Evolutionary conservation across 805 yeast species (phyloP).

Genomic region (Starmerella tilneyi): DNA sequence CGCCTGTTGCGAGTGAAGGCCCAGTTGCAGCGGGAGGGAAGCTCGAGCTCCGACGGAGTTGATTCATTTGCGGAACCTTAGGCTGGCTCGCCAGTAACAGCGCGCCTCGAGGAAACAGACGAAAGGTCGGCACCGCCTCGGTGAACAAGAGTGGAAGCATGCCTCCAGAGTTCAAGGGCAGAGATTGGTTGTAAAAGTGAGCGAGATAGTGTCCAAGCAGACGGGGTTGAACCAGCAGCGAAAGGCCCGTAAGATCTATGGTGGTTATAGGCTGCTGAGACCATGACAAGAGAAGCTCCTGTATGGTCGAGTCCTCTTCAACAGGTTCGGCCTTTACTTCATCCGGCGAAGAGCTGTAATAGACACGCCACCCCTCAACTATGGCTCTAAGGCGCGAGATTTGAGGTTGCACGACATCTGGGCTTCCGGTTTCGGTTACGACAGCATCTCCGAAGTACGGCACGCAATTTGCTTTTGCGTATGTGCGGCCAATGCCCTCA

Average conservation of each 20-base stretch:
- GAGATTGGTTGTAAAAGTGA: slow-evolving; percentile 39
- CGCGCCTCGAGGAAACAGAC: slow-evolving; percentile 42
- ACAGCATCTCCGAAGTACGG: slow-evolving; percentile 86
- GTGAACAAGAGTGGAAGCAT: slow-evolving; percentile 58
- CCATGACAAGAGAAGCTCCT: slow-evolving; percentile 38
- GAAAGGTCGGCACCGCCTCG: slow-evolving; percentile 44
- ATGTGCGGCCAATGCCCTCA: slow-evolving; percentile 69
- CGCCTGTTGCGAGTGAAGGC: slow-evolving; percentile 36
- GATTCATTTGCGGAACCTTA: slow-evolving; percentile 5
- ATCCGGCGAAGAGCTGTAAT: slow-evolving; percentile 42
- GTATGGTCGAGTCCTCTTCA: slow-evolving; percentile 13
- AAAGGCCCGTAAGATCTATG: slow-evolving; percentile 27
- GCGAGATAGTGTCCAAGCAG: slow-evolving; percentile 38
- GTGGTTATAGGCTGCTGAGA: slow-evolving; percentile 25
- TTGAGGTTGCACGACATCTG: slow-evolving; percentile 3
- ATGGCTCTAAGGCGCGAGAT: slow-evolving; percentile 59
- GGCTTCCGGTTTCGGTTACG: slow-evolving; percentile 32
- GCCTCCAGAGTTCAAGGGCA: slow-evolving; percentile 52
- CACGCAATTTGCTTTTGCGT: slow-evolving; percentile 65
- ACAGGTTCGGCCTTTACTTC: slow-evolving; percentile 34
- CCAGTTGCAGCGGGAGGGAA: slow-evolving; percentile 31
- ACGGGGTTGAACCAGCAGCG: slow-evolving; percentile 57
- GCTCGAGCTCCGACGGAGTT: slow-evolving; percentile 28
- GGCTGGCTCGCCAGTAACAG: slow-evolving; percentile 46
- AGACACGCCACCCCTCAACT: slow-evolving; percentile 74